Base-by-base conservation (phyloP, 2,329 filamentous ascomycete genomes). In the Rachicladosporium sp. region DNA sequence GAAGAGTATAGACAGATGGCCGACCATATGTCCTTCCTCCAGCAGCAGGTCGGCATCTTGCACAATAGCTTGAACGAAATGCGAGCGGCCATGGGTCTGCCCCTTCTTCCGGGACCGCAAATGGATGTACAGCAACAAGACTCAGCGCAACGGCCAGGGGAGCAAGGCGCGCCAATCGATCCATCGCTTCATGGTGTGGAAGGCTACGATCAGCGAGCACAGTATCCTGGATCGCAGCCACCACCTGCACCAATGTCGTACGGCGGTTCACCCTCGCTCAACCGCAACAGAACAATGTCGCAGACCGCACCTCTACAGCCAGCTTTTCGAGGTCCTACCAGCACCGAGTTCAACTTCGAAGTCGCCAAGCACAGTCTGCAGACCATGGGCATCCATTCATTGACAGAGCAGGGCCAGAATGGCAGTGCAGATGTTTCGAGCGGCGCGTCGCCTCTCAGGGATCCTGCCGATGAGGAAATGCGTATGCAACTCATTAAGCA, bases 1-100 rank as follows among this genome's bases (percentile, higher is more conserved):
- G 84, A 93, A 67, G 88, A 95, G 58, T 95, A 86, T 68, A 83
- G 78, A 54, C 73, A 78, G 30, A 86, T 95, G 78, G 75, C 77
- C 40, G 68, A 72, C 29, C 82, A 91, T 49, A 76, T 95, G 43
- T 66, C 68, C 8, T 71, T 73, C 6, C 71, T 95, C 15, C 87
- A 95, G 59, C 80, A 89, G 40, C 86, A 94, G 62, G 82, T 95
- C 53, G 79, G 84, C 44, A 73, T 73, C 46, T 72, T 96, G 27
- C 84, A 80, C 54, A 74, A 75, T 43, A 82, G 73, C 50, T 67
- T 95, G 54, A 82, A 71, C 53, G 67, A 73, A 35, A 68, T 93
- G 32, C 80, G 80, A 21, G 54, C 59, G 15, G 66, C 71, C 13
- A 53, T 65, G 46, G 61, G 60, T 52, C 48, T 56, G 42, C 61